A percentile compares a stretch with the other conserved stretches of the same genome.
Conservation (phyloP, 306 rosid genomes). For the Vicia sativa region DNA sequence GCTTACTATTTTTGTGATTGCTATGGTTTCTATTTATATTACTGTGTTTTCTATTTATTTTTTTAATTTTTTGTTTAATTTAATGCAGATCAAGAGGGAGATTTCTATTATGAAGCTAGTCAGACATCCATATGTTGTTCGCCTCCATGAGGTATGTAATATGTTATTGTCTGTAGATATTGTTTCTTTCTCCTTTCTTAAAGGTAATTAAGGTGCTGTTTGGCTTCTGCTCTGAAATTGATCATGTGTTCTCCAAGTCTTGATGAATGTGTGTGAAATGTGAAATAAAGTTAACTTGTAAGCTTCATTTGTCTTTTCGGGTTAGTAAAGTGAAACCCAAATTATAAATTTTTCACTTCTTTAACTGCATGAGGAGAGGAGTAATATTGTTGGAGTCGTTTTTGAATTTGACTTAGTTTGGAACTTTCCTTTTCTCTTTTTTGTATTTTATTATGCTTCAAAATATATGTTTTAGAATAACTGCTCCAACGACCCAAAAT, state of each 20-base stretch:
- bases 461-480: conserved; percentile 10
- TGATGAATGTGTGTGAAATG: conserved; percentile 18
- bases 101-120: conserved; percentile 91
- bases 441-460: conserved; percentile 5
- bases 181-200: neutral
- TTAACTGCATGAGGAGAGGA: conserved; percentile 16
- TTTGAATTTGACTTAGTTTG: conserved; percentile 29
- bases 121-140: conserved; percentile 85
- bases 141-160: conserved; percentile 73
- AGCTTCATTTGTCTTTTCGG: neutral
- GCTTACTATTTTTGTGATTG: conserved; percentile 10
- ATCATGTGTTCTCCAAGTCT: conserved; percentile 11
- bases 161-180: conserved; percentile 23
- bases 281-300: conserved; percentile 17
- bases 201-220: conserved; percentile 5
- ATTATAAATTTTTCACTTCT: conserved; percentile 7
- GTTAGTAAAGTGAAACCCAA: conserved; percentile 18
- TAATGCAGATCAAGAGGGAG: conserved; percentile 84
- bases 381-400: neutral
- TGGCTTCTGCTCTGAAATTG: conserved; percentile 19
- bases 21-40: conserved; percentile 8
- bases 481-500: neutral
- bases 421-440: conserved; percentile 26
- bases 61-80: conserved; percentile 1
- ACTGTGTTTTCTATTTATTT: conserved; percentile 4